Evolutionary conservation across 176 grass and related monocot genomes (phyloP), one percentile per base, ranked within the genome.

Genomic region (Thinopyrum elongatum): DNA sequence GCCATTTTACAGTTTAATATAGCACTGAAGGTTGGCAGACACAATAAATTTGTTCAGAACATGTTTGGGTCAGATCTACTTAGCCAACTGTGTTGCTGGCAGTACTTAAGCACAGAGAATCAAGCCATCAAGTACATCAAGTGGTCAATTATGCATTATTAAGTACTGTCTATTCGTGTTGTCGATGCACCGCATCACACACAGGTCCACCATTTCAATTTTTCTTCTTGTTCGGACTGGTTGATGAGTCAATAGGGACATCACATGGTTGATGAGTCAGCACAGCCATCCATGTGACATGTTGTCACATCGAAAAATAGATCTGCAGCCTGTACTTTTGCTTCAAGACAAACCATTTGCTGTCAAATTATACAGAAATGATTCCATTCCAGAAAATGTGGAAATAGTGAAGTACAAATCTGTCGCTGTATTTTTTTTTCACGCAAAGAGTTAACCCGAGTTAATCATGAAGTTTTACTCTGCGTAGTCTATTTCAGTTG

Each of bases 151-250:
- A 79, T 71, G 57, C 22, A 53, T 62, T 60, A 39, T 77, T 60
- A 4, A 17, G n/a, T 53, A 78, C 6, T 1, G 51, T 67, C 38
- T 23, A 34, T 69, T 69, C 27, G 46, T 70, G 29, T 86, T 77
- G 83, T 90, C 63, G 79, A 78, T 82, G 49, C 23, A 51, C 79
- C 79, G 64, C 88, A 78, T 78, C 88, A 82, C 83, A 82, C 88
- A 77, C 78, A 82, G 64, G 70, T 82, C 63, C 16, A 86, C 36
- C 41, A 39, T 14, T 82, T 82, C 2, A 4, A 53, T 22, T 86
- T 63, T 72, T 82, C 72, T 33, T 82, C 63, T 70, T 90, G 47
- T 66, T 82, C 51, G n/a, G n/a, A n/a, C n/a, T n/a, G n/a, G n/a
- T n/a, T n/a, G 46, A 51, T n/a, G 10, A 23, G 55, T 77, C 23